Conservation (phyloP, 2,329 filamentous ascomycete species). For the Byssoonygena ceratinophila region DNA sequence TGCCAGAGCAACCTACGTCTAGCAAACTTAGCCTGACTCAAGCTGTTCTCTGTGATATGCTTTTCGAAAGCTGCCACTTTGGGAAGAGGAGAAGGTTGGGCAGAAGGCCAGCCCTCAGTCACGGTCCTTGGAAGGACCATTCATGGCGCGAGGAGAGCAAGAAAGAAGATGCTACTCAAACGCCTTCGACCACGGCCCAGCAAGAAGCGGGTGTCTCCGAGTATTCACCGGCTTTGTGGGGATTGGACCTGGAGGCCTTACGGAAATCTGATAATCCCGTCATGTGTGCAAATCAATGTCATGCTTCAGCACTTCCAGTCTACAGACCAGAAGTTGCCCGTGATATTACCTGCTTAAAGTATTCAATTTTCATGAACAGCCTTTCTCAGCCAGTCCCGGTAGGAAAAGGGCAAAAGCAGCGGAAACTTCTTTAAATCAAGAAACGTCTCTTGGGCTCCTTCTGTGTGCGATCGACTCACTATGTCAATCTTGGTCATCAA, state of each 20-base stretch:
- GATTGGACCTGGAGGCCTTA: conserved; percentile 47
- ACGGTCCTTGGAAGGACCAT: conserved; percentile 64
- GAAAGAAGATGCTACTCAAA: neutral
- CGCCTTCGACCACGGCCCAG: neutral
- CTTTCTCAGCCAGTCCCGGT: neutral
- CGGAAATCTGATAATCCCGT: conserved; percentile 36
- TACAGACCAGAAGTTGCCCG: conserved; percentile 61
- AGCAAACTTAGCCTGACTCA: conserved; percentile 73
- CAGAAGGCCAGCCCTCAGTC: conserved; percentile 63
- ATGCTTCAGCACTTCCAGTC: conserved; percentile 52
- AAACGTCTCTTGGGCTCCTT: conserved; percentile 58
- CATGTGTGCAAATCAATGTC: conserved; percentile 18
- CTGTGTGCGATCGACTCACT: conserved; percentile 62
- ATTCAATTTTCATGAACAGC: conserved; percentile 18
- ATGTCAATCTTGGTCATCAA: conserved; percentile 62
- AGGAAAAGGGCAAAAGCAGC: conserved; percentile 33
- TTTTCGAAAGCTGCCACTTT: conserved; percentile 64
- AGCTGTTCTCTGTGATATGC: conserved; percentile 71
- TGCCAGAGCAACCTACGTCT: conserved; percentile 76
- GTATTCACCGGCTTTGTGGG: conserved; percentile 45
- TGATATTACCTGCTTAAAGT: conserved; percentile 47
- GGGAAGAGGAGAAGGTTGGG: conserved; percentile 62
- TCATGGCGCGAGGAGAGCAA: conserved; percentile 58
- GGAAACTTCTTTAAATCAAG: conserved; percentile 51
- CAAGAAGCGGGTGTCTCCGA: conserved; percentile 13